phyloP scores from a whole-genome alignment of 768 basidiomycete genomes.

The Termitomyces bulborhizus region DNA sequence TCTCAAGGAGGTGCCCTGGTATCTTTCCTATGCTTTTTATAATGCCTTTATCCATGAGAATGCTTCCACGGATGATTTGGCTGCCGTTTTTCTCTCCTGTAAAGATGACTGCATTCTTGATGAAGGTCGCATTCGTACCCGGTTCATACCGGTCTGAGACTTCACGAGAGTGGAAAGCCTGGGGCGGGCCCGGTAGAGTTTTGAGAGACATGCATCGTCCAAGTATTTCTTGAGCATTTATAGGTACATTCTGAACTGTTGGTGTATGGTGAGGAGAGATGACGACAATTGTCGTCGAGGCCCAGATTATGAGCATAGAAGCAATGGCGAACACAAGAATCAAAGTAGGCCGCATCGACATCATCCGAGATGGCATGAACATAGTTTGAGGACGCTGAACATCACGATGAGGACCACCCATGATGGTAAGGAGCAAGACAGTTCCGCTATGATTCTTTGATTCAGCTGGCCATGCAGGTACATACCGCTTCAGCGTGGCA shows the following conservation, averaged over 20 bases:
- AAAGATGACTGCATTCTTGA: slow-evolving; percentile 68
- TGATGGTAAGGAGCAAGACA: slow-evolving; percentile 13
- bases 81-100: slow-evolving; percentile 51
- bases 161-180: slow-evolving; percentile 33
- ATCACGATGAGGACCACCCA: slow-evolving; percentile 14
- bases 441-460: neutral
- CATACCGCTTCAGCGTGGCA: neutral
- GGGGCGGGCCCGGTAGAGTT: slow-evolving; percentile 36
- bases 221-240: slow-evolving; percentile 27
- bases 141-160: slow-evolving; percentile 60
- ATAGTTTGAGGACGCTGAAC: slow-evolving; percentile 3
- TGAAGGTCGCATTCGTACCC: slow-evolving; percentile 60
- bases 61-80: slow-evolving; percentile 52
- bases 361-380: neutral
- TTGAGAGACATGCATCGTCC: slow-evolving; percentile 47
- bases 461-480: neutral
- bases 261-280: slow-evolving; percentile 1
- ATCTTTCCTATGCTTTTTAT: slow-evolving; percentile 54
- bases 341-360: slow-evolving; percentile 2
- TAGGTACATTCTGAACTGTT: slow-evolving; percentile 12
- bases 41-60: slow-evolving; percentile 64
- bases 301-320: slow-evolving; percentile 11
- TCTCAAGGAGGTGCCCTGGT: slow-evolving; percentile 28
- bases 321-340: slow-evolving; percentile 11
- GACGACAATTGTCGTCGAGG: slow-evolving; percentile 2